Conservation (phyloP, 495 filamentous ascomycete genomes). For the Aspergillus cristatus region DNA sequence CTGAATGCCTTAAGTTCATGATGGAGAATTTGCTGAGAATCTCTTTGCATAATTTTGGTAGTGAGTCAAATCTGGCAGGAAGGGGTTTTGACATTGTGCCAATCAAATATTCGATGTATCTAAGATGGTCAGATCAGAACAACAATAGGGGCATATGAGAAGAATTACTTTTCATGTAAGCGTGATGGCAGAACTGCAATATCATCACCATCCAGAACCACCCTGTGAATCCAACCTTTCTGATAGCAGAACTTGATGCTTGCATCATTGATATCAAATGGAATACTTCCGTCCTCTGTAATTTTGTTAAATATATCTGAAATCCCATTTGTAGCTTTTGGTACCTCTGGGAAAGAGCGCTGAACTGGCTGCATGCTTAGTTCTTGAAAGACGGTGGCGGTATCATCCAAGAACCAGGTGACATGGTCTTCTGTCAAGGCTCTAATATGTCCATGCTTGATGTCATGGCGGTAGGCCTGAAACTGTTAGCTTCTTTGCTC, state of each 20-base stretch:
- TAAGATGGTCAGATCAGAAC: constrained; percentile 2
- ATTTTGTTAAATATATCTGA: background rate
- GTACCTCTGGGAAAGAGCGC: background rate
- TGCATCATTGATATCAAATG: constrained; percentile 4
- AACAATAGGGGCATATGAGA: constrained; percentile 2
- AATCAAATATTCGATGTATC: constrained; percentile 2
- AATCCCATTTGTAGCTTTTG: background rate
- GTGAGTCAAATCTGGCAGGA: background rate
- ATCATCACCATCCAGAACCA: background rate
- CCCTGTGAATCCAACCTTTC: constrained; percentile 4
- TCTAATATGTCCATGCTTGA: too few species aligned
- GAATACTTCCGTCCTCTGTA: background rate
- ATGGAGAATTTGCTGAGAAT: background rate
- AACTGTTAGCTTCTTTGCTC: too few species aligned
- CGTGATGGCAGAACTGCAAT: constrained; percentile 4
- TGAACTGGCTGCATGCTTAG: background rate
- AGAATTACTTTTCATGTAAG: constrained; percentile 8
- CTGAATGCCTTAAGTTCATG: background rate
- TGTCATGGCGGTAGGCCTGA: too few species aligned
- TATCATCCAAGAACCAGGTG: too few species aligned
- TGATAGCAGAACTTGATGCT: constrained; percentile 3
- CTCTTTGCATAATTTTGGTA: constrained; percentile 1
- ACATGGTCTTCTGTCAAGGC: too few species aligned
- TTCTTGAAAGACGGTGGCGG: background rate
- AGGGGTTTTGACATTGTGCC: background rate